Percentiles rank a stretch among this genome's conserved stretches.
phyloP scores from a whole-genome alignment of 495 filamentous ascomycete species.

The Usnea hakonensis region DNA sequence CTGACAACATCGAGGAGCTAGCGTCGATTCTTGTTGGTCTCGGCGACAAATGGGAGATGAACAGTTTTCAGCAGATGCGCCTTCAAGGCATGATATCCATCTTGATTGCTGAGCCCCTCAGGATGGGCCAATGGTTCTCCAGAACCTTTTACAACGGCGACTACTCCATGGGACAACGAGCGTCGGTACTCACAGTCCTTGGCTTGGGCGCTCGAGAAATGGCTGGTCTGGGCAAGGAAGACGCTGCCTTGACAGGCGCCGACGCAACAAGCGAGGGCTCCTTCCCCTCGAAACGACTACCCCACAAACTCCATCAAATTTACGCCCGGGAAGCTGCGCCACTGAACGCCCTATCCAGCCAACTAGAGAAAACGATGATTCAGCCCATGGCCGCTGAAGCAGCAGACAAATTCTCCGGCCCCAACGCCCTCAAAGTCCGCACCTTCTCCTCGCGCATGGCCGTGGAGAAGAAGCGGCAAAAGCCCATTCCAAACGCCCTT shows the following conservation, averaged over 20 bases:
- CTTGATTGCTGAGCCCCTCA: constrained; percentile 63
- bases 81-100: constrained; percentile 80
- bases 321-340: constrained; percentile 41
- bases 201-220: constrained; percentile 83
- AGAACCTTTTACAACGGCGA: constrained; percentile 86
- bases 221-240: constrained; percentile 66
- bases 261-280: constrained; percentile 35
- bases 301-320: constrained; percentile 44
- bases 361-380: constrained; percentile 54
- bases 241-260: constrained; percentile 37
- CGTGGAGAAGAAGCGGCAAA: constrained; percentile 55
- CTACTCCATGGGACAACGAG: constrained; percentile 75
- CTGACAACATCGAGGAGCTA: constrained; percentile 74
- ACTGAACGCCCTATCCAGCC: constrained; percentile 50
- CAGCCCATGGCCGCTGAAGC: constrained; percentile 65
- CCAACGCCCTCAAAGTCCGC: constrained; percentile 75
- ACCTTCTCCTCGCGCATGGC: constrained; percentile 68
- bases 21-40: constrained; percentile 67
- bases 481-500: constrained; percentile 64
- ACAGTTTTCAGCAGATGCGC: constrained; percentile 66
- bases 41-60: constrained; percentile 69
- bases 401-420: constrained; percentile 61
- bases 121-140: constrained; percentile 76
- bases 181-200: constrained; percentile 69
- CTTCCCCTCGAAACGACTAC: constrained; percentile 70